These are phyloP conservation scores for Bipolaris zeicola DNA, from an alignment of 2,329 filamentous ascomycete species.

Conservation along the genomic window DNA sequence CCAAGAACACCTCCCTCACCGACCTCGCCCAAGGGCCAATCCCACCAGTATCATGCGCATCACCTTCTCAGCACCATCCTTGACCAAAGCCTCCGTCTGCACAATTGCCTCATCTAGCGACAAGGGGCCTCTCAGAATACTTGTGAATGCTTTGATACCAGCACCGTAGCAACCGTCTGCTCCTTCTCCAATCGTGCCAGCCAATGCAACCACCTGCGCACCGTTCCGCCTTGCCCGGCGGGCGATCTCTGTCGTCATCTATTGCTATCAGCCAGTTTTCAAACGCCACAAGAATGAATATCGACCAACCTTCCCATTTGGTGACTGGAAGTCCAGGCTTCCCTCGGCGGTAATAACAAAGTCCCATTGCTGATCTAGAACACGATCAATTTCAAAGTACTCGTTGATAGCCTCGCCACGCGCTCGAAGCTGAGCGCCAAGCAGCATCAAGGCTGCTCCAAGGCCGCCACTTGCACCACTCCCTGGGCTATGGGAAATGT, in stretches of 20 bases:
- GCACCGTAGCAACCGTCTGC: constrained; percentile 36
- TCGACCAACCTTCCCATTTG: constrained; percentile 48
- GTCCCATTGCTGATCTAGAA: constrained; percentile 55
- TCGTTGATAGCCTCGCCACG: constrained; percentile 58
- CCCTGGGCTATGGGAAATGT: constrained; percentile 51
- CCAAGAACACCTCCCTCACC: constrained; percentile 4
- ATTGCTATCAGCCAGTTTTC: constrained; percentile 1
- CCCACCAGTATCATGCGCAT: constrained; percentile 48
- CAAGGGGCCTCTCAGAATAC: constrained; percentile 42
- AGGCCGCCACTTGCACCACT: constrained; percentile 60
- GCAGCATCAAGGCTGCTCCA: constrained; percentile 57
- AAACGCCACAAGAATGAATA: neutral
- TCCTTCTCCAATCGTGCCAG: constrained; percentile 38
- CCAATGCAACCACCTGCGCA: constrained; percentile 53
- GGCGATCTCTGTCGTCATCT: constrained; percentile 61
- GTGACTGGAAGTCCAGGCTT: constrained; percentile 59
- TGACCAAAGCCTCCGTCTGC: constrained; percentile 43
- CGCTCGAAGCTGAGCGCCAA: constrained; percentile 55
- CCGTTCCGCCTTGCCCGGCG: constrained; percentile 54
- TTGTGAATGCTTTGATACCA: constrained; percentile 46
- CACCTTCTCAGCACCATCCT: constrained; percentile 47
- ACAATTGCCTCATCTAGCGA: constrained; percentile 44
- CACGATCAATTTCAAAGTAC: constrained; percentile 55
- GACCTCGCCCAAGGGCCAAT: constrained; percentile 28
- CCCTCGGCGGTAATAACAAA: constrained; percentile 61